phyloP scores from a whole-genome alignment of 1,139 yeast genomes.

The Lodderomyces metapsilosis region DNA sequence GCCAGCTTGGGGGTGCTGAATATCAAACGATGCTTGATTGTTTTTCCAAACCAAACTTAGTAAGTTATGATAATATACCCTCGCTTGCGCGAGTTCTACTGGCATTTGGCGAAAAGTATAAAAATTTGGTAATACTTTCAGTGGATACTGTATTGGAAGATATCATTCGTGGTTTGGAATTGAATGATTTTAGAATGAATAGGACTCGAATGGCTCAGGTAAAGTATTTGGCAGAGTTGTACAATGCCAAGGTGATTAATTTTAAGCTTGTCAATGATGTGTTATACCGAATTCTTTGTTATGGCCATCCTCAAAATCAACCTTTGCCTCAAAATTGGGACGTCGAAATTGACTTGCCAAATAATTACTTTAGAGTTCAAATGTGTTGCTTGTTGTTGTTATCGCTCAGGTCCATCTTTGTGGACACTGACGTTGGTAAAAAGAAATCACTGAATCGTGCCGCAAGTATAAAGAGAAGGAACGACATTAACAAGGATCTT shows the following conservation, averaged over 20 bases:
- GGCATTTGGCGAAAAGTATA: conserved; percentile 32
- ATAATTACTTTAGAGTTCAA: conserved; percentile 71
- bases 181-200: conserved; percentile 58
- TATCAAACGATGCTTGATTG: conserved; percentile 44
- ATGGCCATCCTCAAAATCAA: conserved; percentile 65
- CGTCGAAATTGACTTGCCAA: conserved; percentile 55
- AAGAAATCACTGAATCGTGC: conserved; percentile 11
- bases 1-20: conserved; percentile 46
- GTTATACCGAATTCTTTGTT: conserved; percentile 58
- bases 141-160: conserved; percentile 69
- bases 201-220: conserved; percentile 63
- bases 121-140: conserved; percentile 39
- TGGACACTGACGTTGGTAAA: conserved; percentile 12
- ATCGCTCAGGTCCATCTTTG: conserved; percentile 15
- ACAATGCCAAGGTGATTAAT: conserved; percentile 47
- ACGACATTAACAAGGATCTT: conserved; percentile 20
- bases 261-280: conserved; percentile 51
- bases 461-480: conserved; percentile 11
- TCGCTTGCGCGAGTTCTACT: conserved; percentile 50
- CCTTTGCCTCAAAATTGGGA: conserved; percentile 49
- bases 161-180: conserved; percentile 64
- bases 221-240: conserved; percentile 59
- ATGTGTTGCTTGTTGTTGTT: conserved; percentile 38
- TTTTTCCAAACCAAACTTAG: conserved; percentile 61
- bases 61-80: conserved; percentile 56